These are phyloP conservation scores for Malbranchea zuffiana DNA, from an alignment of 2,329 filamentous ascomycete genomes.

Conservation along the genomic window DNA sequence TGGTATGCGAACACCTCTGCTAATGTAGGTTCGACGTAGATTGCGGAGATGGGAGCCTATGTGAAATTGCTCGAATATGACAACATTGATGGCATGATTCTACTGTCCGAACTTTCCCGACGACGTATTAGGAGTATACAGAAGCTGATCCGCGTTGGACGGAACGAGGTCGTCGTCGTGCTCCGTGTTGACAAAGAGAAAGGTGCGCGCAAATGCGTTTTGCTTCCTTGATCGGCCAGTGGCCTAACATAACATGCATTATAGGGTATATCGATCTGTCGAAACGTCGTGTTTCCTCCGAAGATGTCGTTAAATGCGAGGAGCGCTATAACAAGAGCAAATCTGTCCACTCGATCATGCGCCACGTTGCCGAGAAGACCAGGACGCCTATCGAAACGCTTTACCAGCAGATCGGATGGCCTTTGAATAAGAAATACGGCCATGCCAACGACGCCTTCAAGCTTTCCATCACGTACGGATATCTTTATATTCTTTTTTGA, in stretches of 20 bases:
- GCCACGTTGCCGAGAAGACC: conserved; percentile 96
- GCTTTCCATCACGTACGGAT: conserved; percentile 80
- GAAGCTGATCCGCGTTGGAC: conserved; percentile 94
- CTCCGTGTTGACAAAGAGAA: conserved; percentile 99
- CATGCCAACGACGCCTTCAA: conserved; percentile 98
- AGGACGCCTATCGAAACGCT: conserved; percentile 85
- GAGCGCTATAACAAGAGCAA: conserved; percentile 99
- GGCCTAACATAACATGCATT: conserved; percentile 2
- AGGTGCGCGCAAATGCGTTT: conserved; percentile 41
- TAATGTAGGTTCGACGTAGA: conserved; percentile 46
- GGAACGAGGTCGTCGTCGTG: conserved; percentile 97
- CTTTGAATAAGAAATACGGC: conserved; percentile 92
- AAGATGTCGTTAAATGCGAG: conserved; percentile 97
- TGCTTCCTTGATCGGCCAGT: conserved; percentile 14
- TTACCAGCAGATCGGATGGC: conserved; percentile 93
- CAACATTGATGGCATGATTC: conserved; percentile 99
- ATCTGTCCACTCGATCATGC: conserved; percentile 98
- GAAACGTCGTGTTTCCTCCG: conserved; percentile 92
- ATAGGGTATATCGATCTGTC: conserved; percentile 92
- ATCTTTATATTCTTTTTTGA: neutral
- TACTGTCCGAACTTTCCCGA: conserved; percentile 92
- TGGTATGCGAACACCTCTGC: too few relatives aligned
- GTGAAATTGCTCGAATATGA: conserved; percentile 99
- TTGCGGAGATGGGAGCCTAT: conserved; percentile 99
- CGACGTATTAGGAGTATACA: conserved; percentile 98